phyloP scores from a whole-genome alignment of 805 yeast genomes.

The Cyberlindnera mrakii region DNA sequence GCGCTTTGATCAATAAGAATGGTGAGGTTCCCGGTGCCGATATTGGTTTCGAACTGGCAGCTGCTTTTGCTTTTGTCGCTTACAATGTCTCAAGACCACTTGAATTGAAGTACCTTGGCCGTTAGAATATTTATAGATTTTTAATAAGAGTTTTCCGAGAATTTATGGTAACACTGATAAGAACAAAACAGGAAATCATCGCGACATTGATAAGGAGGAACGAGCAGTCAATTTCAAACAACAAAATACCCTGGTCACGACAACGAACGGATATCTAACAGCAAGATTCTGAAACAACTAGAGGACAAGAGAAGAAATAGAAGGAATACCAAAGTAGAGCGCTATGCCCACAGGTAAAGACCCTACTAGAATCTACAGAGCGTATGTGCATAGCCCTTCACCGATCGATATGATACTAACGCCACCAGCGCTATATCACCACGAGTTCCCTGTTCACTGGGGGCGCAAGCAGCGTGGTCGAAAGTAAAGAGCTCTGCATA shows the following conservation, averaged over 20 bases:
- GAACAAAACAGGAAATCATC: too few species aligned
- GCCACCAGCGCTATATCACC: conserved; percentile 19
- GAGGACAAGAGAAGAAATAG: too few species aligned
- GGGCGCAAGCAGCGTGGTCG: conserved; percentile 25
- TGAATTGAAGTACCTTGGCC: conserved; percentile 61
- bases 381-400: conserved; percentile 13
- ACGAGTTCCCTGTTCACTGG: conserved; percentile 14
- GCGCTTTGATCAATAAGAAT: too few species aligned
- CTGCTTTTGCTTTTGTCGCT: conserved; percentile 59
- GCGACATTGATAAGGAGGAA: too few species aligned
- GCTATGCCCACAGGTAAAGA: conserved; percentile 26
- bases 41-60: conserved; percentile 77
- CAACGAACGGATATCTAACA: too few species aligned
- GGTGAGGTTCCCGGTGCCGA: conserved; percentile 56
- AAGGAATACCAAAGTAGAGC: too few species aligned
- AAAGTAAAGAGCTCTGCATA: conserved; percentile 15
- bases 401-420: conserved; percentile 1
- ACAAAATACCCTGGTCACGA: too few species aligned
- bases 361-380: conserved; percentile 22
- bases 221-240: too few species aligned
- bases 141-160: too few species aligned
- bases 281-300: too few species aligned
- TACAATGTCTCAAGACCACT: conserved; percentile 57
- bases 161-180: too few species aligned
- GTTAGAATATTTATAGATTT: conserved; percentile 17